phyloP scores from a whole-genome alignment of 2,329 filamentous ascomycete species.

The Aurifilum marmelostoma region DNA sequence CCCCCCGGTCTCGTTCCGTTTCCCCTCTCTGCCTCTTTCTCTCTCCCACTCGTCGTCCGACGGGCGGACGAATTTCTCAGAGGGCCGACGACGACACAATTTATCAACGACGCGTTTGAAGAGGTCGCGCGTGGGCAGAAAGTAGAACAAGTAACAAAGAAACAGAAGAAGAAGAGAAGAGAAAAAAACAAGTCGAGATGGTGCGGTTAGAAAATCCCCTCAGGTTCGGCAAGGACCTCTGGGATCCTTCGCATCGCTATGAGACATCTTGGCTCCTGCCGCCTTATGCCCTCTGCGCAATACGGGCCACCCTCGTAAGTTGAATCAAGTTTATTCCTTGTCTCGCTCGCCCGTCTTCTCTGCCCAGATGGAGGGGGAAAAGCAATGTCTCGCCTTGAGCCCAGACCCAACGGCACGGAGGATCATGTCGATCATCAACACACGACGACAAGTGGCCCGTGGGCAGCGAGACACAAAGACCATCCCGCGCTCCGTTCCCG shows the following conservation, averaged over 20 bases:
- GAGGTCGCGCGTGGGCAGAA: neutral
- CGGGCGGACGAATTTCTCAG: conserved; percentile 1
- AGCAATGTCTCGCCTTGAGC: neutral
- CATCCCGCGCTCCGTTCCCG: neutral
- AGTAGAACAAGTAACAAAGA: neutral
- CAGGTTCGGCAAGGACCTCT: conserved; percentile 46
- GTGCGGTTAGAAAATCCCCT: conserved; percentile 32
- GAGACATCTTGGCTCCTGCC: conserved; percentile 81
- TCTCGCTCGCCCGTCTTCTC: neutral
- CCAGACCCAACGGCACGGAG: neutral
- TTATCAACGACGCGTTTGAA: neutral
- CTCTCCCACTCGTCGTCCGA: neutral
- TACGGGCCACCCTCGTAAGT: conserved; percentile 60
- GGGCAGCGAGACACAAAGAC: neutral
- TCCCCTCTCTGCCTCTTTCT: neutral
- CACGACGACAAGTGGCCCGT: neutral
- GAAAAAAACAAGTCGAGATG: conserved; percentile 13
- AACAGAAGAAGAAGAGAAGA: neutral
- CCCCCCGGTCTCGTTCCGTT: neutral
- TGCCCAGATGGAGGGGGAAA: neutral
- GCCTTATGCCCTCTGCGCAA: conserved; percentile 62
- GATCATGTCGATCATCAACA: neutral
- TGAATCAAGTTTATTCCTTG: conserved; percentile 6
- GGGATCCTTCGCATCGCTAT: conserved; percentile 67
- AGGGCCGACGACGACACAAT: neutral